phyloP scores from a whole-genome alignment of 768 basidiomycete genomes.

The Crassisporium funariophilum region DNA sequence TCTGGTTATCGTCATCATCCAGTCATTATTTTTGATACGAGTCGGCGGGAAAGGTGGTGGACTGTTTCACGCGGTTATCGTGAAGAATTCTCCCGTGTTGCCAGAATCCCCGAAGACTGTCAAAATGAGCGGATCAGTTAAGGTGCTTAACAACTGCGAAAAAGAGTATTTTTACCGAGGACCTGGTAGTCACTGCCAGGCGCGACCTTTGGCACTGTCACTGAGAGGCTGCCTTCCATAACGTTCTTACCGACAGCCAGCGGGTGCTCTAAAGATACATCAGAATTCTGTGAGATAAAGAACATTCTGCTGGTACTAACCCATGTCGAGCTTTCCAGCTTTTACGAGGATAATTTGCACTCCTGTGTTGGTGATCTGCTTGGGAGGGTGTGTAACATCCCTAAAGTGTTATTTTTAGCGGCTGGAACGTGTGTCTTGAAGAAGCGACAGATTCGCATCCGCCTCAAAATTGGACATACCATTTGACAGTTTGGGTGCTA shows the following conservation, averaged over 20 bases:
- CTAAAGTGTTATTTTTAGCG: conserved; percentile 21
- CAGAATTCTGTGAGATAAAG: neutral
- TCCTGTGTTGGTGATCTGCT: conserved; percentile 42
- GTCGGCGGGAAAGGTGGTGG: neutral
- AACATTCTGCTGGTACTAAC: conserved; percentile 25
- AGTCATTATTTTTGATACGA: conserved; percentile 9
- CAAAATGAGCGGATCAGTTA: conserved; percentile 6
- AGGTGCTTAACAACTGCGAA: neutral
- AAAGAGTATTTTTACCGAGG: conserved; percentile 10
- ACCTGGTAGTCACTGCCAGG: conserved; percentile 44
- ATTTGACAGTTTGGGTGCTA: conserved; percentile 30
- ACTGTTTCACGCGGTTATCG: conserved; percentile 37
- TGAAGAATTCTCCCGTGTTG: conserved; percentile 47
- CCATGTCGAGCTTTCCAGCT: conserved; percentile 30
- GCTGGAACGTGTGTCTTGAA: conserved; percentile 6
- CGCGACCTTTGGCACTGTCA: conserved; percentile 41
- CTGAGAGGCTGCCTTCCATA: conserved; percentile 31
- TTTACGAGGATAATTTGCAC: conserved; percentile 42
- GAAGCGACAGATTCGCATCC: conserved; percentile 14
- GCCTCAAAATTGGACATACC: conserved; percentile 22
- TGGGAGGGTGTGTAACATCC: conserved; percentile 42
- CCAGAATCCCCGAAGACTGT: conserved; percentile 59
- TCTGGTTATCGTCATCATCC: conserved; percentile 4
- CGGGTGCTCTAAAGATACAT: conserved; percentile 29
- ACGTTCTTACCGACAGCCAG: conserved; percentile 43